Evolutionary conservation across 805 yeast genomes (phyloP).

Genomic region (Candida maris): DNA sequence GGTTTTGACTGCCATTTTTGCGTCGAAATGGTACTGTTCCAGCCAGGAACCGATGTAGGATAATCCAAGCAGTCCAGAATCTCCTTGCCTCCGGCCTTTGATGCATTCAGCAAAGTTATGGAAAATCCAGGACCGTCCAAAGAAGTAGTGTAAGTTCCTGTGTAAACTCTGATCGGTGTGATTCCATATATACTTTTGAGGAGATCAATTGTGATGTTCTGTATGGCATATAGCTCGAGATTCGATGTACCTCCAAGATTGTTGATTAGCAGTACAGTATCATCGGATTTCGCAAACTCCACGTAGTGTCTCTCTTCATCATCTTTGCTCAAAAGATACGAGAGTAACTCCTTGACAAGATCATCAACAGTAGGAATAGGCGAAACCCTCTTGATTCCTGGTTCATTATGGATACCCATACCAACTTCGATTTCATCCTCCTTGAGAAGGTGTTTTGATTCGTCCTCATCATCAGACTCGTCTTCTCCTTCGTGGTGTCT

Average conservation of each 20-base stretch:
- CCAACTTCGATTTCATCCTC: conserved; percentile 80
- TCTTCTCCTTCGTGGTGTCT: conserved; percentile 46
- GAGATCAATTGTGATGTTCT: conserved; percentile 52
- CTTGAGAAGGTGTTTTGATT: conserved; percentile 39
- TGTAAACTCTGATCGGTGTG: conserved; percentile 62
- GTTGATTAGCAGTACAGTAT: conserved; percentile 71
- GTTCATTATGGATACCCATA: conserved; percentile 94
- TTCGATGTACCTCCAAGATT: conserved; percentile 88
- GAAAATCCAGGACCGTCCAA: conserved; percentile 91
- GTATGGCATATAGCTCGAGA: conserved; percentile 71
- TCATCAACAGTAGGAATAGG: conserved; percentile 71
- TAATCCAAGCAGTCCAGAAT: conserved; percentile 60
- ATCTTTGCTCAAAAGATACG: conserved; percentile 53
- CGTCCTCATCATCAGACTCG: conserved; percentile 33
- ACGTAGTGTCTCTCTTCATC: conserved; percentile 84
- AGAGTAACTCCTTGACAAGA: conserved; percentile 55
- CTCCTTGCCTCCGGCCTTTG: conserved; percentile 45
- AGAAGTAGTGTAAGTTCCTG: conserved; percentile 84
- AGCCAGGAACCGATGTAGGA: conserved; percentile 77
- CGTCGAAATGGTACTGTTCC: conserved; percentile 51
- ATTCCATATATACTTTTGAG: conserved; percentile 52
- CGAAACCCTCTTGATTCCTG: conserved; percentile 63
- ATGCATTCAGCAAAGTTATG: conserved; percentile 70
- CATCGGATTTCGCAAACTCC: conserved; percentile 51
- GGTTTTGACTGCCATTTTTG: conserved; percentile 20